phyloP scores from a whole-genome alignment of 2,329 filamentous ascomycete genomes.

The Cladorrhinum sp. region DNA sequence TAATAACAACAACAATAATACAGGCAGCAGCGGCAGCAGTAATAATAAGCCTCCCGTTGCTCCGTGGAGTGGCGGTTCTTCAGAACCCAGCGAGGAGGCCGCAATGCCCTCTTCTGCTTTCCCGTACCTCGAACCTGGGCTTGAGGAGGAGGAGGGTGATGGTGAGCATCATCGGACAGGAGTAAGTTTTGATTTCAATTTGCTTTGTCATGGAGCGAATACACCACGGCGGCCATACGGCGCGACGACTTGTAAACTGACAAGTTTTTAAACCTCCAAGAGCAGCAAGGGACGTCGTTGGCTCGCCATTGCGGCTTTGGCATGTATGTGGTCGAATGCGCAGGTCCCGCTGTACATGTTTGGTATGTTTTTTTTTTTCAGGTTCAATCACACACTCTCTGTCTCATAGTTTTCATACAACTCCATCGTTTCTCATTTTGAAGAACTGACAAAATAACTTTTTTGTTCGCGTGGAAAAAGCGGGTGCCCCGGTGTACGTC shows the following conservation, averaged over 20 bases:
- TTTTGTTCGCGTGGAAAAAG: constrained; percentile 6
- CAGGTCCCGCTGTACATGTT: constrained; percentile 32
- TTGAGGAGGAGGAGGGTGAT: background rate
- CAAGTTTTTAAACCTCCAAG: background rate
- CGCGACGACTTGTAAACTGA: background rate
- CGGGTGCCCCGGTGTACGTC: constrained; percentile 36
- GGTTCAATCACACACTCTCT: background rate
- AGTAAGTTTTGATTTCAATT: background rate
- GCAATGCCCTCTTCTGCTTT: background rate
- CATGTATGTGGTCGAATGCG: constrained; percentile 31
- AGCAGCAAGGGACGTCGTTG: constrained; percentile 19
- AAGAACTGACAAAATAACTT: no score
- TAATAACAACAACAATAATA: background rate
- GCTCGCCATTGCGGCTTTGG: constrained; percentile 30
- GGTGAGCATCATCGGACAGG: background rate
- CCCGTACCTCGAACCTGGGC: background rate
- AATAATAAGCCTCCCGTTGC: background rate
- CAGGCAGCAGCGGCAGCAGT: no score
- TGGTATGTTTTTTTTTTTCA: constrained; percentile 20
- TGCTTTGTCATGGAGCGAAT: no score
- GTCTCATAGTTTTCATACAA: no score
- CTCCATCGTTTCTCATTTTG: no score
- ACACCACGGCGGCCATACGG: no score
- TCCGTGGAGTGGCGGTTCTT: background rate
- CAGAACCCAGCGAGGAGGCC: background rate